Conservation (phyloP, 1,284 basidiomycete species). For the Cryptococcus jaspeensis region DNA sequence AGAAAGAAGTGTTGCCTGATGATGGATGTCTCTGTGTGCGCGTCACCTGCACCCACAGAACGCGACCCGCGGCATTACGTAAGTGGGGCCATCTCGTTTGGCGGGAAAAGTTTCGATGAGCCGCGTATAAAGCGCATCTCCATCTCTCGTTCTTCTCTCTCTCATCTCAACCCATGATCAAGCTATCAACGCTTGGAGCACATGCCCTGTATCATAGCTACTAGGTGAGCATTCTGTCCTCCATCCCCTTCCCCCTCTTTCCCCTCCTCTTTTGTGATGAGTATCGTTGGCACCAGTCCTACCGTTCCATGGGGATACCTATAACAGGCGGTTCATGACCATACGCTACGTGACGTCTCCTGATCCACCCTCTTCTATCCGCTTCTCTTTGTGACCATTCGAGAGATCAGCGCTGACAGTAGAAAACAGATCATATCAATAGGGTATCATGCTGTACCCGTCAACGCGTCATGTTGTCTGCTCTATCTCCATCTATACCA, state of each 20-base stretch:
- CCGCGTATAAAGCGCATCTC: too few relatives aligned
- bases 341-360: conserved; percentile 37
- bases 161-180: too few relatives aligned
- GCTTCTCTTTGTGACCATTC: not conserved
- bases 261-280: conserved; percentile 29
- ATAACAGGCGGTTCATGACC: conserved; percentile 20
- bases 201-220: too few relatives aligned
- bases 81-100: too few relatives aligned
- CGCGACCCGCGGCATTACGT: too few relatives aligned
- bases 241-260: not conserved
- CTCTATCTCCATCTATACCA: not conserved
- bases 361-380: conserved; percentile 17
- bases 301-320: conserved; percentile 34
- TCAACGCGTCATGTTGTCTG: not conserved
- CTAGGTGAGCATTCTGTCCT: not conserved
- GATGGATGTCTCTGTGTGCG: too few relatives aligned
- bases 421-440: not conserved
- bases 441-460: not conserved
- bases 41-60: too few relatives aligned
- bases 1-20: too few relatives aligned
- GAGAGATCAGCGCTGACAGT: not conserved
- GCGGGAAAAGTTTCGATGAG: too few relatives aligned
- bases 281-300: conserved; percentile 48
- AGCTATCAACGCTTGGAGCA: too few relatives aligned
- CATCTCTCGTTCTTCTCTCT: too few relatives aligned